Base-by-base conservation (phyloP, 148 eudicot genomes). In the Amaranthus hypochondriacus region DNA sequence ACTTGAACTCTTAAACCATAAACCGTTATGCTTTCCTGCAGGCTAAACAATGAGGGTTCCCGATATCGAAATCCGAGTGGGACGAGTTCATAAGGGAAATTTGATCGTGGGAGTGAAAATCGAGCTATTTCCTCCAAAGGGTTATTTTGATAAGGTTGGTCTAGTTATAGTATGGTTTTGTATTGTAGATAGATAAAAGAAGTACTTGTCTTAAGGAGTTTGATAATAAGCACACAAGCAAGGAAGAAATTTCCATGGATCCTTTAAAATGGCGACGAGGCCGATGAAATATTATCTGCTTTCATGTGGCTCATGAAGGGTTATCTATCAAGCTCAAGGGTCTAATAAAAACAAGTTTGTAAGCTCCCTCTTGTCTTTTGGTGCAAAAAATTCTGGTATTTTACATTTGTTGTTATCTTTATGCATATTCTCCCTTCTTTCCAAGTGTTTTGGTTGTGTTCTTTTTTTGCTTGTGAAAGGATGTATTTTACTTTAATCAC, bases 121-220 rank as follows among this genome's bases (percentile, higher is more conserved):
- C 39, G 46, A 28, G 18, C 9, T 62, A 6, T 4, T 28, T 48
- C 49, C 56, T 50, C 14, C 63, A 76, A 56, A 70, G 28, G 66
- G 6, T 52, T 75, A 59, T 76, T 59, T 46, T 72, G 83, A 80
- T 76, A 80, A 75, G 83, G 79, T 21, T 80, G 72, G 76, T 58
- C n/a, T 21, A 47, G 61, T 68, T 28, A 70, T 75, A 71, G 74
- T 13, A 53, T 10, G 51, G 65, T 53, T 47, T 73, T 60, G 55
- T 72, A 57, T 66, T 75, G 82, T 80, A 80, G 82, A 71, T 80
- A 75, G 18, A 57, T 67, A 59, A 64, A 7, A 6, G 7, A 18
- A 48, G 57, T 56, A 48, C 42, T 56, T 18, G 39, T 28, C 18
- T 18, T 54, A n/a, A 54, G 63, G 56, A 48, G 12, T 65, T 39